phyloP scores from a whole-genome alignment of 73 alveolate genomes.

The Urostyla sp. region DNA sequence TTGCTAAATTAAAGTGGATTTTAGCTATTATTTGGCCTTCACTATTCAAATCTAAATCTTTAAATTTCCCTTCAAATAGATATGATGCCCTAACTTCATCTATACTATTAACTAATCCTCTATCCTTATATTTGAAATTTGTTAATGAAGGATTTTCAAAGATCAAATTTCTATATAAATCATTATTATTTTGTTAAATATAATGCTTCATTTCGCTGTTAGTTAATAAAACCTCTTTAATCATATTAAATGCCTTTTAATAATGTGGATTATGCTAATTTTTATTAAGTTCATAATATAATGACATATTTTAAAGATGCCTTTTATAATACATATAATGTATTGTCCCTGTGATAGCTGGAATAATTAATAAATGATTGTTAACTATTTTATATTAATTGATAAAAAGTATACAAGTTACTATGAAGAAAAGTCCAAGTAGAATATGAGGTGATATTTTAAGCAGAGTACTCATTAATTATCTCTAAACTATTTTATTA shows the following conservation, averaged over 20 bases:
- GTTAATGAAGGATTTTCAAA: slow-evolving; percentile 22
- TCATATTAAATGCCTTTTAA: neutral
- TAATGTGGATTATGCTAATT: slow-evolving; percentile 6
- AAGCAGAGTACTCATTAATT: neutral
- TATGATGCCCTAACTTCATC: slow-evolving; percentile 20
- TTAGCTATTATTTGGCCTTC: neutral
- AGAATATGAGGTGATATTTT: slow-evolving; percentile 19
- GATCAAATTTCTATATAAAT: neutral
- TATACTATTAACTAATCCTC: neutral
- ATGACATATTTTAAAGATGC: slow-evolving; percentile 23
- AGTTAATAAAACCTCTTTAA: slow-evolving; percentile 17
- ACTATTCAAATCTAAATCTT: neutral
- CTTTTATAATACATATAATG: slow-evolving; percentile 30
- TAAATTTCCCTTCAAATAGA: slow-evolving; percentile 11
- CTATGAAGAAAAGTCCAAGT: slow-evolving; percentile 3
- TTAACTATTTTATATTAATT: neutral
- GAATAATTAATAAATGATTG: slow-evolving; percentile 15
- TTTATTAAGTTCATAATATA: slow-evolving; percentile 18
- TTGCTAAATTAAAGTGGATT: neutral
- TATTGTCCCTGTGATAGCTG: slow-evolving; percentile 6
- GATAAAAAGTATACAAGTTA: neutral
- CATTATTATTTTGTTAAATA: neutral
- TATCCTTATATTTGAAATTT: slow-evolving; percentile 1
- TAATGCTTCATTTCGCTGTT: neutral
- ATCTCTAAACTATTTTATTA: neutral